Base-by-base conservation (phyloP, 345 rosid species). In the Boechera stricta region DNA sequence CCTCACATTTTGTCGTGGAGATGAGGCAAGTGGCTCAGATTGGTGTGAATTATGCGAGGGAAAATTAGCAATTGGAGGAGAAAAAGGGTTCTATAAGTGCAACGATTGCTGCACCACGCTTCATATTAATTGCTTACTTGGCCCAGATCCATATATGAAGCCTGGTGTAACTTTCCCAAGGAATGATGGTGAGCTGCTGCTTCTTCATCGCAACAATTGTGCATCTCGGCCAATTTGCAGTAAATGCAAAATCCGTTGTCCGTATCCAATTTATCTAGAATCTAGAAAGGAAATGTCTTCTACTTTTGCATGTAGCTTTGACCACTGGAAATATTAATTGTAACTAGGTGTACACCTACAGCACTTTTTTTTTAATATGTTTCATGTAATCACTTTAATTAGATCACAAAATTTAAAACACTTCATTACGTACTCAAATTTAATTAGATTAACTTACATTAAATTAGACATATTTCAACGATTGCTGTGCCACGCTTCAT, bases 1-100 rank as follows among this genome's bases (percentile, higher is more conserved):
- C 16, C 82, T 79, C 10, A 42, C 15, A 4, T 61, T 73, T 3
- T 32, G 55, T 18, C 71, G 4, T 13, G 15, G 28, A 16, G 77
- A 72, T 36, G 35, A 65, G 16, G 11, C 1, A 13, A 65, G 41
- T 44, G 39, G 1, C n/a, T 24, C 6, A 2, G 47, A 59, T 2
- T 67, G 6, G 35, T 3, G 35, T 32, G 35, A 32, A 5, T 32
- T 32, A 32, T 32, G 35, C 5, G 35, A 4, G 71, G 10, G 58
- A 0, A 28, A 28, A 31, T 45, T 66, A 28, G 2, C 36, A 5
- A 31, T 28, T 5, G 31, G 67, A 11, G 10, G 11, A 15, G 4
- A 39, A 10, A 1, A 1, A 21, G 64, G 66, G 64, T 72, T 55
- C 4, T 66, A 78, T 10, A 2, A 15, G 4, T 78, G 81, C 48